Evolutionary conservation across 2,329 filamentous ascomycete species (phyloP).

Genomic region (Xylaria multiplex): DNA sequence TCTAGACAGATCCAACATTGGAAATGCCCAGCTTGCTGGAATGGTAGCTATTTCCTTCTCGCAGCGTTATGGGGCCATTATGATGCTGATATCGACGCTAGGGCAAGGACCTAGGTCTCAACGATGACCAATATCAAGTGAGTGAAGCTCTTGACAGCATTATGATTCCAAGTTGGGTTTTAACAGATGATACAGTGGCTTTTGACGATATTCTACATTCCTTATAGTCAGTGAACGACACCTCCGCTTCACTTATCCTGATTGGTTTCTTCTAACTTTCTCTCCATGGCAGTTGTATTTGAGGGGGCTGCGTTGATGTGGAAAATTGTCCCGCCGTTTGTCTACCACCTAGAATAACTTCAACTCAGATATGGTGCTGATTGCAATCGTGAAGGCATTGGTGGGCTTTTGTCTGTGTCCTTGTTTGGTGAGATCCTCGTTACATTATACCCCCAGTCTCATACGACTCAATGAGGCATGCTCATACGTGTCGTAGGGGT

Average conservation of each 20-base stretch:
- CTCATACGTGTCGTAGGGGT: conserved; percentile 40
- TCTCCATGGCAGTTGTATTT: conserved; percentile 50
- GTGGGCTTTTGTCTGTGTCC: conserved; percentile 47
- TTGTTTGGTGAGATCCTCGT: conserved; percentile 44
- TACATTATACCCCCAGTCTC: background rate
- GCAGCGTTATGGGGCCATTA: background rate
- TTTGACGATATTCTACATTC: conserved; percentile 58
- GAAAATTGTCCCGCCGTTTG: conserved; percentile 55
- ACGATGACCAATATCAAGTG: conserved; percentile 53
- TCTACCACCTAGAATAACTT: conserved; percentile 14
- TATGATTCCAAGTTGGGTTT: background rate
- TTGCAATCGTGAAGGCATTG: conserved; percentile 35
- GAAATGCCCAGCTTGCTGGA: conserved; percentile 52
- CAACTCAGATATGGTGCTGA: conserved; percentile 17
- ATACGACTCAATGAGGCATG: background rate
- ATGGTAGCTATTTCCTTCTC: conserved; percentile 42
- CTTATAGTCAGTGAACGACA: conserved; percentile 50
- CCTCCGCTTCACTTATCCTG: background rate
- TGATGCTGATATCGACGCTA: conserved; percentile 1
- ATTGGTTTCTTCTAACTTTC: background rate
- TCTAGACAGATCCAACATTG: conserved; percentile 54
- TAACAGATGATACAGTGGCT: conserved; percentile 50
- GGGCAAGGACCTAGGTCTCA: conserved; percentile 51
- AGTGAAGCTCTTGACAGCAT: background rate
- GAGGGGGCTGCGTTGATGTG: conserved; percentile 56